Conservation (phyloP, 345 rosid genomes). For the Carallia brachiata region DNA sequence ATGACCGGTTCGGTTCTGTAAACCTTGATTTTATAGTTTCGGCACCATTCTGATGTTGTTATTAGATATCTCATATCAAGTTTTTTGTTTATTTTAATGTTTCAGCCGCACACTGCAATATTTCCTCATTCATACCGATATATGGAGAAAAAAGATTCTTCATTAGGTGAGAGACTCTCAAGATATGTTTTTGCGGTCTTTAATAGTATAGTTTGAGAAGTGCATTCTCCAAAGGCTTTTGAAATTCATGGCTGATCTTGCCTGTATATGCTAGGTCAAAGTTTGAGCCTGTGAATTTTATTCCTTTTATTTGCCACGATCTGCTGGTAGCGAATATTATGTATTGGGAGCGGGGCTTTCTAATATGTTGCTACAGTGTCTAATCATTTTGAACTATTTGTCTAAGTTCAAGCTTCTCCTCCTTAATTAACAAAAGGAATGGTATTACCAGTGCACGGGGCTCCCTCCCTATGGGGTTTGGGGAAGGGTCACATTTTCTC, state of each 20-base stretch:
- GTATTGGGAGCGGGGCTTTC: too few species aligned
- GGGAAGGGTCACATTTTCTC: too few species aligned
- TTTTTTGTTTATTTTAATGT: slow-evolving; percentile 10
- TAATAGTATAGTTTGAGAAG: slow-evolving; percentile 1
- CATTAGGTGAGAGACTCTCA: slow-evolving; percentile 60
- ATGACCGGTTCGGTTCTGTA: too few species aligned
- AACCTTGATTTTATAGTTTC: too few species aligned
- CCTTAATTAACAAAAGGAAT: too few species aligned
- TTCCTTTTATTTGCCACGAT: not conserved
- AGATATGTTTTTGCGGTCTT: too few species aligned
- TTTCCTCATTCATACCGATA: slow-evolving; percentile 64
- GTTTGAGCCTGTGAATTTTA: not conserved
- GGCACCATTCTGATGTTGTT: slow-evolving; percentile 2
- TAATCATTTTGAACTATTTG: too few species aligned
- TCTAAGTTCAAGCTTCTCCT: too few species aligned
- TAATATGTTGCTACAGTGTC: too few species aligned
- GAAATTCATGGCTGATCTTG: not conserved
- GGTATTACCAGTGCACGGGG: too few species aligned
- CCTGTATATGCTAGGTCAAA: not conserved
- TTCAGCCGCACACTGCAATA: slow-evolving; percentile 66
- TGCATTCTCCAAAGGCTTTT: not conserved
- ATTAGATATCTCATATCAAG: slow-evolving; percentile 1
- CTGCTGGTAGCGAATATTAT: not conserved
- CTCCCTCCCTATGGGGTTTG: too few species aligned
- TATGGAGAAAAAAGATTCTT: slow-evolving; percentile 43